A percentile compares a stretch with the other conserved stretches of the same genome.
Evolutionary conservation across 2,329 filamentous ascomycete species (phyloP).

Genomic region (Pseudogymnoascus sp.): DNA sequence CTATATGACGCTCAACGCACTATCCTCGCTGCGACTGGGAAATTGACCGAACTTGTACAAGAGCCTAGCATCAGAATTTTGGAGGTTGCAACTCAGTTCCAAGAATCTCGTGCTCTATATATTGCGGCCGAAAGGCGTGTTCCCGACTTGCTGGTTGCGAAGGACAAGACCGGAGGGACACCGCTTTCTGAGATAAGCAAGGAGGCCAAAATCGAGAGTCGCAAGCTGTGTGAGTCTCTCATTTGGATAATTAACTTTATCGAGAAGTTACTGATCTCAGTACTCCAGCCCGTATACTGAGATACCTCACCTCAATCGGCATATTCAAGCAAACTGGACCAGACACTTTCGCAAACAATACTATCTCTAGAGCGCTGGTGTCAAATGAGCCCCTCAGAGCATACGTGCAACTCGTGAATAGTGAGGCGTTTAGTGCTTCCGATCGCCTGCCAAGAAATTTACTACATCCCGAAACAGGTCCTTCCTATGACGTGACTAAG

Average conservation of each 20-base stretch:
- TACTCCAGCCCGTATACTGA: constrained; percentile 24
- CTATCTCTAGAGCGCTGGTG: constrained; percentile 29
- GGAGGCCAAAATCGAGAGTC: constrained; percentile 18
- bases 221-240: no score
- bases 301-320: constrained; percentile 29
- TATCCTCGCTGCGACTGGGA: constrained; percentile 27
- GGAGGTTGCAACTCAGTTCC: constrained; percentile 29
- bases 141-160: constrained; percentile 27
- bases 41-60: constrained; percentile 28
- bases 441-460: no score
- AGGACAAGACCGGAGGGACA: constrained; percentile 19
- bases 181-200: constrained; percentile 26
- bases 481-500: no score
- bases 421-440: no score
- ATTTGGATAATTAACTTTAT: no score
- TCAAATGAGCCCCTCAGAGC: constrained; percentile 29
- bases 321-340: constrained; percentile 26
- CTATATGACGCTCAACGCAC: constrained; percentile 29
- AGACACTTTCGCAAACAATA: constrained; percentile 30
- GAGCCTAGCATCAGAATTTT: constrained; percentile 27
- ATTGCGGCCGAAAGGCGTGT: constrained; percentile 28
- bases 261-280: constrained; percentile 8
- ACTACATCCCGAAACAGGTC: no score
- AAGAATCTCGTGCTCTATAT: constrained; percentile 28
- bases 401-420: constrained; percentile 17